Evolutionary conservation across 228 moss, liverwort and hornwort species (phyloP).

Genomic region (Sphagnum fallax): DNA sequence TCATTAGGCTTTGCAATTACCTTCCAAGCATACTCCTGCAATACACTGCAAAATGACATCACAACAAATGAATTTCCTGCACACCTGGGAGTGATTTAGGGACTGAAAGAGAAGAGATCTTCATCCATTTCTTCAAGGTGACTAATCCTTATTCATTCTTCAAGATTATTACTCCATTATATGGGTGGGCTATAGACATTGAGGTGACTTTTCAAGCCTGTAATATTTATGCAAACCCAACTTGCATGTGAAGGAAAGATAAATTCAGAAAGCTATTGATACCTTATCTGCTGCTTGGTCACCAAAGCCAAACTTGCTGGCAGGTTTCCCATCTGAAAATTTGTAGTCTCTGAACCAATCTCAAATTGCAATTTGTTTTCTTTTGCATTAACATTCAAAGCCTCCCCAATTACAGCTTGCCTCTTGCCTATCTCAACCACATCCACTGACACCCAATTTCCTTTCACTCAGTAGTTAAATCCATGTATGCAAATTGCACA

Average conservation of each 20-base stretch:
- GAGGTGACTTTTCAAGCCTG: neutral
- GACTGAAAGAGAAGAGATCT: too few species aligned
- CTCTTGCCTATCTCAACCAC: slow-evolving; percentile 56
- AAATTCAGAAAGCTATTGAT: neutral
- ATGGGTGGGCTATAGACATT: too few species aligned
- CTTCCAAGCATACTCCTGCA: slow-evolving; percentile 32
- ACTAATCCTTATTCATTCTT: too few species aligned
- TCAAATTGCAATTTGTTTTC: slow-evolving; percentile 36
- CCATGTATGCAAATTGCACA: too few species aligned
- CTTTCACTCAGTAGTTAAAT: too few species aligned
- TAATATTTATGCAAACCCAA: neutral
- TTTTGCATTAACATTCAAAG: slow-evolving; percentile 46
- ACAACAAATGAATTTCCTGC: too few species aligned
- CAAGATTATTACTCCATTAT: too few species aligned
- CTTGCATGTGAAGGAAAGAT: neutral
- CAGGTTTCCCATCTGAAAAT: slow-evolving; percentile 54
- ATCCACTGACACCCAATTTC: slow-evolving; percentile 23
- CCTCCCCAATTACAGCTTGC: slow-evolving; percentile 32
- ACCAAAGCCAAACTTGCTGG: slow-evolving; percentile 48
- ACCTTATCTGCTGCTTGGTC: slow-evolving; percentile 29
- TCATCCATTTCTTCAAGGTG: too few species aligned
- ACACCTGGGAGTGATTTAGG: too few species aligned
- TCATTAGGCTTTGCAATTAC: slow-evolving; percentile 47
- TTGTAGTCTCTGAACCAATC: slow-evolving; percentile 65
- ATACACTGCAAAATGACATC: too few species aligned